A percentile compares a stretch with the other conserved stretches of the same genome.
Evolutionary conservation across 2,329 filamentous ascomycete genomes (phyloP).

Genomic region (Talaromyces islandicus): DNA sequence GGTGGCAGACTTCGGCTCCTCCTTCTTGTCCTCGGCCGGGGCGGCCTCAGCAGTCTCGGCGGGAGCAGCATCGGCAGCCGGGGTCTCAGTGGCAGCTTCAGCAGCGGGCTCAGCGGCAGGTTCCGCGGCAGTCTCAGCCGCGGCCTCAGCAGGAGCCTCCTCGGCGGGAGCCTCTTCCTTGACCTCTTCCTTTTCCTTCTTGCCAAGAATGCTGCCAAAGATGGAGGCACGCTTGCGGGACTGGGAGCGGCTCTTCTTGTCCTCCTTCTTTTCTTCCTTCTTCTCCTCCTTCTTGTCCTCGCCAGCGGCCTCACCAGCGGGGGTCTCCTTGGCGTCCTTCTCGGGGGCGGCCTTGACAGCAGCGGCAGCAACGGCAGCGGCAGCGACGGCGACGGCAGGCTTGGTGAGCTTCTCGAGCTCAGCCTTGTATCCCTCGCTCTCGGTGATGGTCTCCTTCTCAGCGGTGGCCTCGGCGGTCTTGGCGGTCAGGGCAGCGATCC

Average conservation of each 20-base stretch:
- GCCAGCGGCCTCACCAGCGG: slow-evolving; percentile 29
- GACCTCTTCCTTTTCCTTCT: slow-evolving; percentile 50
- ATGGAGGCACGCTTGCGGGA: slow-evolving; percentile 57
- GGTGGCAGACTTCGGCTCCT: slow-evolving; percentile 43
- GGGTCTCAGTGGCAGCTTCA: slow-evolving; percentile 16
- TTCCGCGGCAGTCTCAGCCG: slow-evolving; percentile 21
- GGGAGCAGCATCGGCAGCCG: slow-evolving; percentile 33
- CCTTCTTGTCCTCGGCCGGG: slow-evolving; percentile 32
- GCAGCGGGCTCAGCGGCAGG: slow-evolving; percentile 25
- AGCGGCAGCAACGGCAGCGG: slow-evolving; percentile 31
- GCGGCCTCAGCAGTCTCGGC: slow-evolving; percentile 23
- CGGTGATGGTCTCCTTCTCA: slow-evolving; percentile 63
- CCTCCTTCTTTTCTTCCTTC: slow-evolving; percentile 12
- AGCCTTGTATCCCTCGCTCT: slow-evolving; percentile 83
- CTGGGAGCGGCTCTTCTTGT: slow-evolving; percentile 53
- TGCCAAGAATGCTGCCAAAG: slow-evolving; percentile 50
- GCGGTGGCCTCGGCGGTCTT: slow-evolving; percentile 83
- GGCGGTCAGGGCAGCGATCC: slow-evolving; percentile 76
- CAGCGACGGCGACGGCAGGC: slow-evolving; percentile 32
- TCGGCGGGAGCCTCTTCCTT: slow-evolving; percentile 37
- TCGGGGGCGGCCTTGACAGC: slow-evolving; percentile 7
- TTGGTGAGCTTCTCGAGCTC: slow-evolving; percentile 64
- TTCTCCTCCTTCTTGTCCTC: slow-evolving; percentile 43
- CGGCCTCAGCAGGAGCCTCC: slow-evolving; percentile 24
- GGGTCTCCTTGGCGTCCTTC: slow-evolving; percentile 20